Evolutionary conservation across 2,329 filamentous ascomycete genomes (phyloP), one percentile per base, ranked within the genome.

Genomic region (Epichloe brachyelytri): DNA sequence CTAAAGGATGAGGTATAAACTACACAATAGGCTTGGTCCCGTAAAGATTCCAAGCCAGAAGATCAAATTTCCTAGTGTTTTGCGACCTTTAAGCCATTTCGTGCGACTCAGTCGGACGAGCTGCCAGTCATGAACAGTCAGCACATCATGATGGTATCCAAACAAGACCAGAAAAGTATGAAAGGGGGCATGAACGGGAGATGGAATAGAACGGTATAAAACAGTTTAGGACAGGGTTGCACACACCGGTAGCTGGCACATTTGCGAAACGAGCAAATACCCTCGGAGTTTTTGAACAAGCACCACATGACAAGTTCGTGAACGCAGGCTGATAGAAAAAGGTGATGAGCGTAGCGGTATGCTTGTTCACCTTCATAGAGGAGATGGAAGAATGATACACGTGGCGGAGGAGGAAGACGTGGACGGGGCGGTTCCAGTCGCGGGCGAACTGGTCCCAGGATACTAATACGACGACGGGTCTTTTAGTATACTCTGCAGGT

Each of bases 41-140:
- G 84, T 84, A 53, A 87, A 86, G n/a, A 90, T 76, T 0, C 86
- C 85, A 40, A 86, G 61, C 86, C 86, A 91, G 59, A 90, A 90
- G 3, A 88, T 73, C 7, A 86, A 63, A 61, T 91, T 90, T 0
- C 85, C 86, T 19, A 89, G 59, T 2, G 79, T 77, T 57, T 77
- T 73, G 58, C 74, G 72, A 22, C 77, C 77, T 56, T 77, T 79
- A 62, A 89, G 69, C 69, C 82, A 79, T 56, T 73, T 79, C 1
- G 82, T 86, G 55, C 82, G 74, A 58, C 81, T 85, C 44, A 90
- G 62, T 34, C 72, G 73, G 3, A 86, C 83, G 14, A 90, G 67
- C 72, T 75, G 39, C 15, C 15, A 8, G 41, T 34, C 15, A 30
- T 15, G 12, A 15, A 19, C 15, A 33, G 20, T 48, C 19, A 48